Evolutionary conservation across 192 early-diverging fungal genomes (phyloP), one percentile per base, ranked within the genome.

Genomic region (Phlyctochytrium arcticum): DNA sequence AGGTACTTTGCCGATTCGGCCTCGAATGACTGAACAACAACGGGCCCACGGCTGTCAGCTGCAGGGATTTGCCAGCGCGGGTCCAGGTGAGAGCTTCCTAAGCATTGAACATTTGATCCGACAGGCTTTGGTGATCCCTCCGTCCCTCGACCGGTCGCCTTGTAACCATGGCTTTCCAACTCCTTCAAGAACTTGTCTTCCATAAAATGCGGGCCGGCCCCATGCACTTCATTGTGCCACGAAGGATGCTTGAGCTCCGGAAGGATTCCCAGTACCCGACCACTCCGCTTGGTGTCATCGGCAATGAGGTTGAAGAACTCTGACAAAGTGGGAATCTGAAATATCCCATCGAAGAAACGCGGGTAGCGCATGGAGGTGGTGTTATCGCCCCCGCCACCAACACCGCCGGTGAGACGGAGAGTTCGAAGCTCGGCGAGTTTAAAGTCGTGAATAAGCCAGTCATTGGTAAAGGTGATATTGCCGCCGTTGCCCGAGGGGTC

Each of bases 391-490:
- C 50, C 50, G n/a, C 50, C 50, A 27, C 12, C 50, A 12, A 27
- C 50, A 9, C 39, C 39, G 47, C 19, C 4, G 54, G 34, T 46
- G 39, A 61, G 59, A 27, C 15, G 36, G 37, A 61, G 42, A 15
- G 59, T 61, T 23, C 30, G 15, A 0, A 61, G 27, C 32, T 61
- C 42, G 7, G 44, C 59, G 5, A 61, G 47, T 6, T 37, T 61
- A 29, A 61, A 30, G 21, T 61, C 59, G 32, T 48, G n/a, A 19
- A 61, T 61, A 31, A 61, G 48, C 59, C 59, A 61, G 32, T 61
- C 59, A 32, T 61, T 48, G 59, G 27, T 48, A 10, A 61, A n/a
- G 8, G 37, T 48, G 3, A 61, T 15, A 46, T 61, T 46, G 6
- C 59, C 59, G 19, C 4, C 59, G 47, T 33, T 61, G 23, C 42